A percentile compares a stretch with the other conserved stretches of the same genome.
phyloP scores from a whole-genome alignment of 441 rosid species.

The Pelargonium citronellum region DNA sequence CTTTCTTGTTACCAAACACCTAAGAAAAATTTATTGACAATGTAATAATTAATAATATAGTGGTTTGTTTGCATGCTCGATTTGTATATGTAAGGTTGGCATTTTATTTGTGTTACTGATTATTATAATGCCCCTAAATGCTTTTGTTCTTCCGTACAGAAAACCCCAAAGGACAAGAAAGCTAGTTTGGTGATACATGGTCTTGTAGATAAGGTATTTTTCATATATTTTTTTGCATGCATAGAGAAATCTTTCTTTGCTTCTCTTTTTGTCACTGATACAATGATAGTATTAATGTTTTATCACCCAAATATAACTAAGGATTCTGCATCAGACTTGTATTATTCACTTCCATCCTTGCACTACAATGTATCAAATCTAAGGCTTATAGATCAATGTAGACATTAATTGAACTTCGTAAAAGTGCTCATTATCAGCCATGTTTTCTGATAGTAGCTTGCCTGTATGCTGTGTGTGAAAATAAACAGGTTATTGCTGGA shows the following conservation, averaged over 20 bases:
- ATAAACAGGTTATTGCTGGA: conserved; percentile 78
- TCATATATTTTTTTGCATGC: neutral
- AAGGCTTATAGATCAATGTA: too few species aligned
- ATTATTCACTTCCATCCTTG: neutral
- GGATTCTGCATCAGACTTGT: conserved; percentile 1
- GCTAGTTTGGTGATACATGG: conserved; percentile 90
- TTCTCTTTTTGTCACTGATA: neutral
- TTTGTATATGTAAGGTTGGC: neutral
- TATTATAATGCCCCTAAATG: neutral
- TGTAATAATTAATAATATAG: neutral
- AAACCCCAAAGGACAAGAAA: conserved; percentile 96
- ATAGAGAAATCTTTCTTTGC: neutral
- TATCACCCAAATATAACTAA: neutral
- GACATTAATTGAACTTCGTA: neutral
- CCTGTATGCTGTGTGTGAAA: conserved; percentile 13
- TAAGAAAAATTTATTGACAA: neutral
- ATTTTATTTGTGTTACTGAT: neutral
- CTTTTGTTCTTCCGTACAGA: conserved; percentile 36
- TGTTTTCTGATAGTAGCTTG: neutral
- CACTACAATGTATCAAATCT: too few species aligned
- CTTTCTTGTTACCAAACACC: neutral
- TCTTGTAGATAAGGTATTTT: conserved; percentile 72
- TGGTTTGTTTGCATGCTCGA: neutral
- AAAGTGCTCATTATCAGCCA: conserved; percentile 4
- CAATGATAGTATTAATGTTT: neutral